These are phyloP conservation scores for Hypoxylon lenormandii DNA, from an alignment of 495 filamentous ascomycete genomes.

Conservation along the genomic window DNA sequence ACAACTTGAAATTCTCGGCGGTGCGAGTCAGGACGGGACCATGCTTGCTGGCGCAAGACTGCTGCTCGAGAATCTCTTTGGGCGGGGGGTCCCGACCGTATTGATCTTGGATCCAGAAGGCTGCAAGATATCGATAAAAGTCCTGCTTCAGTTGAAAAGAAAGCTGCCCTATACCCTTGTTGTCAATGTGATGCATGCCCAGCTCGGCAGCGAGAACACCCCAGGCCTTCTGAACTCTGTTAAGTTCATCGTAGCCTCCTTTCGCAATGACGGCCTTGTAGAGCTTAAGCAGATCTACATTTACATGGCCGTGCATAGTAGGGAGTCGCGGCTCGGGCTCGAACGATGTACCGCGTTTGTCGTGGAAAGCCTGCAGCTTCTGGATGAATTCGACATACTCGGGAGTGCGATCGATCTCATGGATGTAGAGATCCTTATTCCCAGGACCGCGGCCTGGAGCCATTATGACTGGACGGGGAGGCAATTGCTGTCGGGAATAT, in stretches of 20 bases:
- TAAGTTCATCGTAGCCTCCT: constrained; percentile 84
- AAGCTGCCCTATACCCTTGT: constrained; percentile 73
- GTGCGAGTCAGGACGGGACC: constrained; percentile 80
- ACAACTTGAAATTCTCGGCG: constrained; percentile 72
- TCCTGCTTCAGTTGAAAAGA: constrained; percentile 82
- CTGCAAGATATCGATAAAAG: constrained; percentile 85
- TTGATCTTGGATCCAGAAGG: constrained; percentile 80
- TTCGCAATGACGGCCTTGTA: constrained; percentile 75
- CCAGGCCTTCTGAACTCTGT: constrained; percentile 83
- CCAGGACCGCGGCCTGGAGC: constrained; percentile 45
- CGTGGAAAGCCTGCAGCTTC: constrained; percentile 72
- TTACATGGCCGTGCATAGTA: constrained; percentile 66
- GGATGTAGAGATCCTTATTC: constrained; percentile 45
- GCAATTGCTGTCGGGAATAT: neutral
- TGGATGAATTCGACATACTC: constrained; percentile 79
- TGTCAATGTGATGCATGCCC: constrained; percentile 64
- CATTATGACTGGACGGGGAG: constrained; percentile 28
- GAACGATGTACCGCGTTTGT: constrained; percentile 76
- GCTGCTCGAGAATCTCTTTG: constrained; percentile 80
- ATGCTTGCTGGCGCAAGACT: constrained; percentile 65
- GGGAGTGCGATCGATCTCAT: constrained; percentile 62
- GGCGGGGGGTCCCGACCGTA: constrained; percentile 81
- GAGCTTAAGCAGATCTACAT: constrained; percentile 76
- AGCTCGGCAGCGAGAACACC: constrained; percentile 75
- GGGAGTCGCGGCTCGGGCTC: constrained; percentile 77